Conservation (phyloP, 1,139 yeast genomes). For the Yamadazyma epiphylla region DNA sequence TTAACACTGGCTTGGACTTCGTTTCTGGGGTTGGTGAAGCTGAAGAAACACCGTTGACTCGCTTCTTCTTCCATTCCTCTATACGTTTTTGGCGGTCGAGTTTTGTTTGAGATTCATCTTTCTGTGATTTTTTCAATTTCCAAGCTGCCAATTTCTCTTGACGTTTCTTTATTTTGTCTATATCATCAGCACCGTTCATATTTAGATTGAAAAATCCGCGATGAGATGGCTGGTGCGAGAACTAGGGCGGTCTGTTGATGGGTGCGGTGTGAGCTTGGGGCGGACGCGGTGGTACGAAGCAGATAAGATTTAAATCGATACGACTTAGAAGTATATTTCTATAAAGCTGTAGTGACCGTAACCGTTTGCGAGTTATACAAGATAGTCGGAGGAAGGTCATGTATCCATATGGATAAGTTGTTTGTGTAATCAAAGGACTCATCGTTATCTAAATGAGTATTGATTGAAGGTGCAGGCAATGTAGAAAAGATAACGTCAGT, state of each 20-base stretch:
- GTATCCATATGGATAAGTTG: slow-evolving; percentile 76
- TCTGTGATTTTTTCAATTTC: slow-evolving; percentile 33
- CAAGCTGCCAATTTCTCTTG: slow-evolving; percentile 40
- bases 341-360: slow-evolving; percentile 90
- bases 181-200: slow-evolving; percentile 16
- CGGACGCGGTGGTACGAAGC: no score
- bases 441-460: slow-evolving; percentile 67
- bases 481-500: slow-evolving; percentile 82
- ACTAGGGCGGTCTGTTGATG: no score
- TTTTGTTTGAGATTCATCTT: slow-evolving; percentile 14
- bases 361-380: slow-evolving; percentile 86
- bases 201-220: no score
- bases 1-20: slow-evolving; percentile 6
- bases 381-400: slow-evolving; percentile 75
- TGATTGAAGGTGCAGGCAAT: slow-evolving; percentile 80
- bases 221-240: no score
- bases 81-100: slow-evolving; percentile 25
- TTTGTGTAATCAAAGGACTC: slow-evolving; percentile 74
- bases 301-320: no score
- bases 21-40: slow-evolving; percentile 2
- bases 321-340: no score
- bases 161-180: slow-evolving; percentile 32
- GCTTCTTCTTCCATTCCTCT: slow-evolving; percentile 39
- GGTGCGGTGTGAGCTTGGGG: no score
- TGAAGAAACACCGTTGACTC: slow-evolving; percentile 6